A percentile compares a stretch with the other conserved stretches of the same genome.
These are phyloP conservation scores for Middelhovenomyces tepae DNA, from an alignment of 805 yeast species.

Conservation along the genomic window DNA sequence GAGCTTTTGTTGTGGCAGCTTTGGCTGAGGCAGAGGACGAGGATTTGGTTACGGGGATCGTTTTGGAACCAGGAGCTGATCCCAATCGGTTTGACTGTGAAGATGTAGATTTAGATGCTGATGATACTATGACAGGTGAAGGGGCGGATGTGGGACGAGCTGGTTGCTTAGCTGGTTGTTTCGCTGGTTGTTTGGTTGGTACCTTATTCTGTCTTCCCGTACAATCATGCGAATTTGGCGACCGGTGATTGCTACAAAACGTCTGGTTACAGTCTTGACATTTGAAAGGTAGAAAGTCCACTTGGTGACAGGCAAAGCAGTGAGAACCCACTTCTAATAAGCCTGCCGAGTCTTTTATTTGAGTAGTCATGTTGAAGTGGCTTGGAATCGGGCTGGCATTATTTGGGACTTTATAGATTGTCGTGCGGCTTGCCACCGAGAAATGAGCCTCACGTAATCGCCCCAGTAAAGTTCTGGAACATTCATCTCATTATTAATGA, in stretches of 20 bases:
- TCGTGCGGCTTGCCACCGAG: not conserved
- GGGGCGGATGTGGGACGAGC: not conserved
- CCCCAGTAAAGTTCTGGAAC: not conserved
- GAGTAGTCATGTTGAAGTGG: slow-evolving; percentile 11
- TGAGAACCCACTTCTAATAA: slow-evolving; percentile 32
- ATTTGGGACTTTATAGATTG: not conserved
- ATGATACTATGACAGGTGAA: not conserved
- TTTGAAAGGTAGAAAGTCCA: slow-evolving; percentile 36
- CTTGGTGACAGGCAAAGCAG: slow-evolving; percentile 30
- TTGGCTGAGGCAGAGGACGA: not conserved
- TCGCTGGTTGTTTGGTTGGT: slow-evolving; percentile 4
- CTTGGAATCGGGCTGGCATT: not conserved
- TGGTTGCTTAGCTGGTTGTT: slow-evolving; percentile 4
- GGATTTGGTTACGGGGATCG: slow-evolving; percentile 1
- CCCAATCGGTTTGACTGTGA: too few relatives aligned
- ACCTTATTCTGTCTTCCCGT: slow-evolving; percentile 7
- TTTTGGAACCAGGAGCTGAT: slow-evolving; percentile 5
- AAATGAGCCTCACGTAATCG: not conserved
- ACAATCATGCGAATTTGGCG: slow-evolving; percentile 29
- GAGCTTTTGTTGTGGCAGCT: not conserved
- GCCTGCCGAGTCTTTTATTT: slow-evolving; percentile 15
- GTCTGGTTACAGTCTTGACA: slow-evolving; percentile 30
- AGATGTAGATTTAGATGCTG: slow-evolving; percentile 1
- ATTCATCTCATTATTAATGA: not conserved
- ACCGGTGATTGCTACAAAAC: slow-evolving; percentile 32